A percentile compares a stretch with the other conserved stretches of the same genome.
Evolutionary conservation across 2,329 filamentous ascomycete species (phyloP).

Genomic region (Cucurbitaria berberidis): DNA sequence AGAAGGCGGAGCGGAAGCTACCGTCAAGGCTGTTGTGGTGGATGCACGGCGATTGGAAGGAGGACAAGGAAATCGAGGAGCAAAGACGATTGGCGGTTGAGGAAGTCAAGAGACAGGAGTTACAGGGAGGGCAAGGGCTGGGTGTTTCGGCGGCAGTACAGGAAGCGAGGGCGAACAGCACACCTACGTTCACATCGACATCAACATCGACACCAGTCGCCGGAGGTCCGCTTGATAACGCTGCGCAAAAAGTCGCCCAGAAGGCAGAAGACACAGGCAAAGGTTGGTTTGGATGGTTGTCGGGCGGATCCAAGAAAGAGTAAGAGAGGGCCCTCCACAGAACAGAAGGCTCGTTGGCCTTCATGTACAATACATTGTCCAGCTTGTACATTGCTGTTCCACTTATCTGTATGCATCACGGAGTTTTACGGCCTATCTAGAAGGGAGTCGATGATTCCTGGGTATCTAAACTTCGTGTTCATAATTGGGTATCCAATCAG

Average conservation of each 20-base stretch:
- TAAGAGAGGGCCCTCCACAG: constrained; percentile 13
- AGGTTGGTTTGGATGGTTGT: constrained; percentile 56
- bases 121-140: constrained; percentile 23
- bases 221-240: constrained; percentile 56
- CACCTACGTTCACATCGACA: constrained; percentile 30
- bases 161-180: constrained; percentile 36
- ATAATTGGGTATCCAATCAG: constrained; percentile 28
- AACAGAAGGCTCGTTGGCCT: constrained; percentile 6
- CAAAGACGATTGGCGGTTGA: constrained; percentile 42
- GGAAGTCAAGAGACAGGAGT: constrained; percentile 38
- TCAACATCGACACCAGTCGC: constrained; percentile 38
- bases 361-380: constrained; percentile 41
- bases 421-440: constrained; percentile 33
- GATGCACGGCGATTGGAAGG: constrained; percentile 47
- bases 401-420: constrained; percentile 44
- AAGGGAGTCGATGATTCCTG: constrained; percentile 26
- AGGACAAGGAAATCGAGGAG: constrained; percentile 44
- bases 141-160: constrained; percentile 43
- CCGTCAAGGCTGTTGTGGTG: constrained; percentile 44
- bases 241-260: constrained; percentile 50
- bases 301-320: constrained; percentile 47
- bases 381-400: constrained; percentile 43
- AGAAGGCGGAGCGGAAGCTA: constrained; percentile 41
- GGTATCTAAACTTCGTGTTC: constrained; percentile 38
- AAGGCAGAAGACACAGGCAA: constrained; percentile 47